These are phyloP conservation scores for Geotrichum histeridarum DNA, from an alignment of 1,139 yeast genomes.

Conservation along the genomic window DNA sequence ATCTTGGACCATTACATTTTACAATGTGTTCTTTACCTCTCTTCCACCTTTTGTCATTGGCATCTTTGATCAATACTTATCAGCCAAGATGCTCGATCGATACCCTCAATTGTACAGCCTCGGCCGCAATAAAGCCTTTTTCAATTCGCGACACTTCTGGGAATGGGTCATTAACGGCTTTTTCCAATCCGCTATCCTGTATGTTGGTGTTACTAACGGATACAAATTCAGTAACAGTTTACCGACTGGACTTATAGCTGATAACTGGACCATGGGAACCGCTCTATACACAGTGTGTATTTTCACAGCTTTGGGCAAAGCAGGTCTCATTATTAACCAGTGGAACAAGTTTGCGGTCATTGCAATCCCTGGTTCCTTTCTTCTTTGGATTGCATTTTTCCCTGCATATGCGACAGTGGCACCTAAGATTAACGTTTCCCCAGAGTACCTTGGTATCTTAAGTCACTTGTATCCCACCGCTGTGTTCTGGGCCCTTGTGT, in stretches of 20 bases:
- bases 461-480: conserved; percentile 70
- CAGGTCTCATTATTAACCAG: conserved; percentile 82
- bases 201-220: conserved; percentile 64
- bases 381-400: conserved; percentile 77
- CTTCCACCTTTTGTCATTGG: conserved; percentile 95
- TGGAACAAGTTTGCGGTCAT: conserved; percentile 92
- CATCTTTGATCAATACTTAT: conserved; percentile 91
- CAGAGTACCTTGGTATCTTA: conserved; percentile 77
- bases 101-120: conserved; percentile 89
- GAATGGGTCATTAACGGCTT: conserved; percentile 96
- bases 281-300: conserved; percentile 84
- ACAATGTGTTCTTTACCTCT: conserved; percentile 93
- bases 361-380: conserved; percentile 92
- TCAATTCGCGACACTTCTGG: conserved; percentile 91
- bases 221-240: conserved; percentile 65
- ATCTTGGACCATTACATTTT: conserved; percentile 95
- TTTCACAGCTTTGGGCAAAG: conserved; percentile 87
- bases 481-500: conserved; percentile 77
- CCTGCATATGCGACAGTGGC: conserved; percentile 85
- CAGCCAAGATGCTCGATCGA: conserved; percentile 79
- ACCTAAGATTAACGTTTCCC: conserved; percentile 75
- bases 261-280: conserved; percentile 95
- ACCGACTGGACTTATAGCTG: conserved; percentile 63
- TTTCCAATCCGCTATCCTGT: conserved; percentile 86
- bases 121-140: conserved; percentile 83